phyloP scores from a whole-genome alignment of 345 rosid genomes.

The Theobroma cacao region DNA sequence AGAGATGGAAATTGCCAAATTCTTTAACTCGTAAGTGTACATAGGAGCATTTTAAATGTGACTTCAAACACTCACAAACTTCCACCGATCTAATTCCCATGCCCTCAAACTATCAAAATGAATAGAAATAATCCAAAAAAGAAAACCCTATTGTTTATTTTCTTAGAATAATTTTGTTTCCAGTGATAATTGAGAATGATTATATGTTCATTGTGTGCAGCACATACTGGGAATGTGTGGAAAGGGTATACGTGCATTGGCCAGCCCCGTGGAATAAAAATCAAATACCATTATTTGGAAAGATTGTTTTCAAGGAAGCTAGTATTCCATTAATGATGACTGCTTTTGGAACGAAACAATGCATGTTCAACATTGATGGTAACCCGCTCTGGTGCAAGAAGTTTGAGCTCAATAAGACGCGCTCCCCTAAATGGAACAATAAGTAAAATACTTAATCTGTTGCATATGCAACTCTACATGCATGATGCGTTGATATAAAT shows the following conservation, averaged over 20 bases:
- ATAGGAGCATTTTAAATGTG: too few species aligned
- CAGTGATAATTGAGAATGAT: too few species aligned
- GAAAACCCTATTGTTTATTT: too few species aligned
- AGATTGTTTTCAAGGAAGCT: slow-evolving; percentile 25
- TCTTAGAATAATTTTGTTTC: too few species aligned
- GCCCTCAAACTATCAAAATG: too few species aligned
- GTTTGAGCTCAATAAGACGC: slow-evolving; percentile 19
- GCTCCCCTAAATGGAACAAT: neutral
- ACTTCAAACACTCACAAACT: too few species aligned
- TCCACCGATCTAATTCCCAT: too few species aligned
- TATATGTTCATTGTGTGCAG: too few species aligned
- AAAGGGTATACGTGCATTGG: slow-evolving; percentile 40
- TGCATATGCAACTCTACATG: too few species aligned
- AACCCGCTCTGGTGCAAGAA: slow-evolving; percentile 43
- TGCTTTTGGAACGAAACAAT: slow-evolving; percentile 1
- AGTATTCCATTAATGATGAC: slow-evolving; percentile 18
- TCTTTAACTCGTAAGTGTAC: slow-evolving; percentile 27
- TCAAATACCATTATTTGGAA: slow-evolving; percentile 27
- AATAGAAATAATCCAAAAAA: too few species aligned
- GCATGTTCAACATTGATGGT: slow-evolving; percentile 25
- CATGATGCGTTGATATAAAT: too few species aligned
- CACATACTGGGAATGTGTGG: slow-evolving; percentile 31
- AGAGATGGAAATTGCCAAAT: slow-evolving; percentile 19
- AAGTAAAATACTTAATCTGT: neutral
- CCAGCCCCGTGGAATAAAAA: neutral